Evolutionary conservation across 2,329 filamentous ascomycete genomes (phyloP).

Genomic region (Neurospora sp.): DNA sequence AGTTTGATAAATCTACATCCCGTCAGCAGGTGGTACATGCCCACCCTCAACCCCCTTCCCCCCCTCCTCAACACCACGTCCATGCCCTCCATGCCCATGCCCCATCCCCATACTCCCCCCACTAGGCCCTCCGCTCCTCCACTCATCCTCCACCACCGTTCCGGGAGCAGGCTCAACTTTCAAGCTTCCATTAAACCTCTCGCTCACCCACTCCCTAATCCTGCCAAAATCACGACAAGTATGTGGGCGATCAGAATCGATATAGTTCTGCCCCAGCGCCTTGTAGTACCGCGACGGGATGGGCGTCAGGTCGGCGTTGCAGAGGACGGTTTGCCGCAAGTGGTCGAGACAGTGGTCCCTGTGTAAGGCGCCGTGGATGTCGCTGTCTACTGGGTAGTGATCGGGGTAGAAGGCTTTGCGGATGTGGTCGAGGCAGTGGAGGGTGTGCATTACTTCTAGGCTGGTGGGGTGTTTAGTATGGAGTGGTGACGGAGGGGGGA

Average conservation of each 20-base stretch:
- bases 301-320: constrained; percentile 15
- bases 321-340: constrained; percentile 16
- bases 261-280: constrained; percentile 12
- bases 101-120: neutral
- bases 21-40: neutral
- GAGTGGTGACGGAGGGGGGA: too few species aligned
- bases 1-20: neutral
- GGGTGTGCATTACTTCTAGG: neutral
- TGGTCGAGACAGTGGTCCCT: constrained; percentile 16
- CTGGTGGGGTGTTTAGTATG: too few species aligned
- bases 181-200: neutral
- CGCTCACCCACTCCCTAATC: constrained; percentile 5
- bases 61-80: neutral
- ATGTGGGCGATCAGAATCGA: constrained; percentile 16
- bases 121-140: neutral
- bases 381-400: neutral
- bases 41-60: neutral
- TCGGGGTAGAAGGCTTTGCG: constrained; percentile 1
- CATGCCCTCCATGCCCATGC: neutral
- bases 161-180: neutral
- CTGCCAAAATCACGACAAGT: constrained; percentile 15
- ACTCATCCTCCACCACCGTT: neutral
- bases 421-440: neutral
- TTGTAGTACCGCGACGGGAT: constrained; percentile 13
- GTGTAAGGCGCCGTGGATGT: constrained; percentile 1